Evolutionary conservation across 768 basidiomycete genomes (phyloP), one percentile per base, ranked within the genome.

Genomic region (Termitomyces sp.): DNA sequence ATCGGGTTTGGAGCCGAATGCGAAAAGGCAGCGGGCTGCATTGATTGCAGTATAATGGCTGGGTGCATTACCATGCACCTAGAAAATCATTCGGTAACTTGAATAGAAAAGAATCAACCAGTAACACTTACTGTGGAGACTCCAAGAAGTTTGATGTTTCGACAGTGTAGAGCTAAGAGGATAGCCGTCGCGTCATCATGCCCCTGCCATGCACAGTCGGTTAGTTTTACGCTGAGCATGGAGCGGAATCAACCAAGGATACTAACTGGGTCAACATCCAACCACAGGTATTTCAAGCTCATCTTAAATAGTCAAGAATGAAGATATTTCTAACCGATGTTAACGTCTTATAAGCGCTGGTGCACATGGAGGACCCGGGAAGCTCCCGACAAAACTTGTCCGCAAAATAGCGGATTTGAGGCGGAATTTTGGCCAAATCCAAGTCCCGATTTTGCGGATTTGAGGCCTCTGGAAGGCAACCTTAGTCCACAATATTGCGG

Each of bases 111-210:
- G 6, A 9, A 27, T 24, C 2, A 33, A 24, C 36, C 18, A 18
- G 16, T 13, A 12, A 11, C 11, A 6, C 76, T 65, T 71, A 91
- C 93, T 27, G 91, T 91, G 0, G 93, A 94, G n/a, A 95, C 74
- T 1, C 93, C 94, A 6, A 93, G 72, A 20, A 96, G 81, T 39
- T 80, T 71, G 57, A 94, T 80, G 59, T 86, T 79, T 1, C 81
- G 78, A 13, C 79, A 78, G 63, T 91, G 83, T 5, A 89, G 67
- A 4, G 91, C 91, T 9, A 95, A 73, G 67, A 95, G 75, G 53
- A 95, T 86, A 3, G 91, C 92, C 12, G 85, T 86, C 5, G 90
- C 94, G 74, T 95, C 93, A 66, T 96, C 93, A 66, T 95, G 93
- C 15, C 93, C 93, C 90, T 92, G 53, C n/a, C n/a, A n/a, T 48